Evolutionary conservation across 2,329 filamentous ascomycete genomes (phyloP), one percentile per base, ranked within the genome.

Genomic region (Emmonsia crescens): DNA sequence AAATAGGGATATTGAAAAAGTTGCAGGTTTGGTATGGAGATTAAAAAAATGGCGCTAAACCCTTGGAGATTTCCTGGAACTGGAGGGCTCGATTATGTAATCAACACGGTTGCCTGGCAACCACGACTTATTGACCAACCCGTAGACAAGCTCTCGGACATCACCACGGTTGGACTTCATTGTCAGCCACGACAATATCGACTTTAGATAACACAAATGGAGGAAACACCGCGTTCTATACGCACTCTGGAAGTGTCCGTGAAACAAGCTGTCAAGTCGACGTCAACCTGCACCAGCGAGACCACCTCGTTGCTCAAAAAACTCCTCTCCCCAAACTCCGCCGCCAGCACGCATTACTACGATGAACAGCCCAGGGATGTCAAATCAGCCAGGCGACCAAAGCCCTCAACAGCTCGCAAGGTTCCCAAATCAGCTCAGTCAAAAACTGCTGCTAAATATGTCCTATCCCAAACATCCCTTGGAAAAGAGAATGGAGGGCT

Each of bases 251-350:
- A 70, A 49, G 73, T 76, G 60, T 77, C 80, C 63, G 79, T 84
- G 68, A 85, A 83, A 69, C 74, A 76, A 63, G 82, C 82, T 49
- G 74, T 85, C 65, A 75, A 79, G 64, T 82, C 79, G 60, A 77
- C 77, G 14, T 73, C 79, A 55, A 83, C 78, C 66, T 85, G 83
- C 72, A 83, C 82, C 51, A 68, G 70, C 63, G 70, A 71, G 55
- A 77, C 75, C 16, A 71, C 77, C 59, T 67, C 70, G 61, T 71
- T 74, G 58, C 71, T 77, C 64, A 73, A 75, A 67, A 70, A 69
- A 58, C 72, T 77, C 54, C 71, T 77, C 63, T 66, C 66, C 31
- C 60, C 68, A 51, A 70, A 33, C 52, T 40, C 52, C 31, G 21
- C 69, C 60, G 51, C 63, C 27, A 49, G 59, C 21, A 19, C 64